phyloP scores from a whole-genome alignment of 148 eudicot genomes.

The Cornus suecica region DNA sequence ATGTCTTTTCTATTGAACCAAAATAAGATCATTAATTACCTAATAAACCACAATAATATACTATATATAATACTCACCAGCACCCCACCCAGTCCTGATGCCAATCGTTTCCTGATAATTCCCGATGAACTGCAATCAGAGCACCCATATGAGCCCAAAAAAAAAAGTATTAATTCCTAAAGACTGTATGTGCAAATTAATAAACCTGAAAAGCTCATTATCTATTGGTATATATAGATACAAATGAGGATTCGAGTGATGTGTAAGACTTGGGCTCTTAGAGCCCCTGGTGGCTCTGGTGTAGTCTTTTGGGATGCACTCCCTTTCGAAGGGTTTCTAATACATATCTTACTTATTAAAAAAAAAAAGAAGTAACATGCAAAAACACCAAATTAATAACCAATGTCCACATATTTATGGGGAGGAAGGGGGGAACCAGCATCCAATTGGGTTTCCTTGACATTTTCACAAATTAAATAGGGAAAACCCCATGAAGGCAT shows the following conservation, averaged over 20 bases:
- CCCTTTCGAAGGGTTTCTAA: too few species aligned
- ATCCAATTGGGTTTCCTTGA: too few species aligned
- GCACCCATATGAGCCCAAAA: neutral
- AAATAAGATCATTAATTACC: neutral
- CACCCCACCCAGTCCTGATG: slow-evolving; percentile 83
- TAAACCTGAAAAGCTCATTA: neutral
- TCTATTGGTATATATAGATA: neutral
- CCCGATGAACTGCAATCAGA: slow-evolving; percentile 65
- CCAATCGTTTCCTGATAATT: slow-evolving; percentile 79
- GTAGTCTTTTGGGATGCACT: too few species aligned
- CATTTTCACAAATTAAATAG: neutral
- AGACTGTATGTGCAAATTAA: neutral
- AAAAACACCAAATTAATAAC: too few species aligned
- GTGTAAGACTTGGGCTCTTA: too few species aligned
- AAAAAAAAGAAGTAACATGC: too few species aligned
- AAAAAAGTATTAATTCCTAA: neutral
- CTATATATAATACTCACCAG: slow-evolving; percentile 60
- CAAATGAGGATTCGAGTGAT: neutral
- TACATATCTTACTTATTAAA: too few species aligned
- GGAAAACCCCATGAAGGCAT: neutral
- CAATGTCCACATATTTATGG: too few species aligned
- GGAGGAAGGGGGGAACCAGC: too few species aligned
- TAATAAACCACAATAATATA: neutral
- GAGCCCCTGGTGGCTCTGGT: too few species aligned
- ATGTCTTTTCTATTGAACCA: neutral